Conservation (phyloP, 2,329 filamentous ascomycete species). For the Aphanoascus verrucosus region DNA sequence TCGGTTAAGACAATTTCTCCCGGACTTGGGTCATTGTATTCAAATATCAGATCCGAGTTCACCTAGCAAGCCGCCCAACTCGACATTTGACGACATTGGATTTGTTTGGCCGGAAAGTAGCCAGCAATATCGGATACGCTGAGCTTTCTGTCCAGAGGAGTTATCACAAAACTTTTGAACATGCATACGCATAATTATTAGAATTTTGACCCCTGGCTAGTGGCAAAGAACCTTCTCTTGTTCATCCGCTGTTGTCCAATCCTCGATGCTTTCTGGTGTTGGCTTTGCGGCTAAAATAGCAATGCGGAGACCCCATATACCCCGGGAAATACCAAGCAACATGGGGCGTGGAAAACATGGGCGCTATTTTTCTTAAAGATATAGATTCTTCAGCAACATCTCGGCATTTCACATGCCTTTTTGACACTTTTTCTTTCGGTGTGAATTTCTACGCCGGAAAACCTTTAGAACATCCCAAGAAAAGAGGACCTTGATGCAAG, state of each 20-base stretch:
- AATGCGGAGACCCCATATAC: neutral
- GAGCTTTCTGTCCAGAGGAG: too few species aligned
- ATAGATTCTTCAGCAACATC: neutral
- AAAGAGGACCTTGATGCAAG: neutral
- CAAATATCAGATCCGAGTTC: too few species aligned
- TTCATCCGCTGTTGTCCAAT: neutral
- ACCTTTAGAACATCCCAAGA: neutral
- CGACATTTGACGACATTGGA: too few species aligned
- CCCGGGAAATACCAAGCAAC: neutral
- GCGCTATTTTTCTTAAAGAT: neutral
- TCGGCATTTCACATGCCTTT: constrained; percentile 5
- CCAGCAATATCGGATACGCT: too few species aligned
- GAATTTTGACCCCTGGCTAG: neutral
- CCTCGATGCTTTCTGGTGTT: neutral
- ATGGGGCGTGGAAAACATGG: neutral
- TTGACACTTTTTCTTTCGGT: neutral
- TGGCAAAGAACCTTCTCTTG: neutral
- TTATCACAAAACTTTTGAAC: too few species aligned
- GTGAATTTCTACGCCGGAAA: neutral
- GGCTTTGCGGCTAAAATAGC: neutral
- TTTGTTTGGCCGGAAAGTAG: too few species aligned
- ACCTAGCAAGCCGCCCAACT: too few species aligned
- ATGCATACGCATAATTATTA: neutral
- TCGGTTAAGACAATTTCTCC: too few species aligned
- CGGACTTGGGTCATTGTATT: too few species aligned